Conservation (phyloP, 176 grass and related monocot genomes). For the Coix lacrymajobi region DNA sequence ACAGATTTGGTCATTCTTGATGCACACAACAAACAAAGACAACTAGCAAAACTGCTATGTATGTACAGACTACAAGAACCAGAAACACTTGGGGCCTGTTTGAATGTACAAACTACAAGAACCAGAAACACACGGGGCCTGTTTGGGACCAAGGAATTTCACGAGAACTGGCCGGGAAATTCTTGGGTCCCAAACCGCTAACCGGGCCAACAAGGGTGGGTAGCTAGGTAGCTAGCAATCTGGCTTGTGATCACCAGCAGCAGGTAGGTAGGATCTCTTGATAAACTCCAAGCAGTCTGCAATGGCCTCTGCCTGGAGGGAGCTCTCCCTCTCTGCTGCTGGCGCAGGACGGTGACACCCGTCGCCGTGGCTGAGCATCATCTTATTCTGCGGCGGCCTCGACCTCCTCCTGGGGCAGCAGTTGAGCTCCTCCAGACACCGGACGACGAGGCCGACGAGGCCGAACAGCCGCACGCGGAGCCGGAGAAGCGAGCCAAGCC, state of each 20-base stretch:
- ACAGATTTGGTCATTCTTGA: not conserved
- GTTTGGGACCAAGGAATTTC: not conserved
- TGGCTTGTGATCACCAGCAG: conserved; percentile 11
- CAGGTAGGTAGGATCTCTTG: conserved; percentile 51
- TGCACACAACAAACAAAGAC: not conserved
- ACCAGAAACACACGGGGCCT: not conserved
- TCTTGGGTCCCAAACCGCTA: not conserved
- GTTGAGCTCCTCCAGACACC: conserved; percentile 54
- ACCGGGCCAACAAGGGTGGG: not conserved
- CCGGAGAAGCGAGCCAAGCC: conserved; percentile 39
- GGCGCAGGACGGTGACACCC: not conserved
- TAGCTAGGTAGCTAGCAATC: conserved; percentile 12
- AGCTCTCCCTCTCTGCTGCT: conserved; percentile 25
- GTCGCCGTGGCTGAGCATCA: not conserved
- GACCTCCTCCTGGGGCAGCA: conserved; percentile 37
- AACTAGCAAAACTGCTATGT: conserved; percentile 10
- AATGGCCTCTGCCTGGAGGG: conserved; percentile 52
- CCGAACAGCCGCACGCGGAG: conserved; percentile 42
- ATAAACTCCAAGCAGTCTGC: conserved; percentile 79
- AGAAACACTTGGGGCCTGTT: not conserved
- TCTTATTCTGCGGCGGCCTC: not conserved
- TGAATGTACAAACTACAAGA: not conserved
- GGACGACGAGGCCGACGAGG: conserved; percentile 16
- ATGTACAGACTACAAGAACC: not conserved
- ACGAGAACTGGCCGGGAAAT: not conserved